phyloP scores from a whole-genome alignment of 208 protist species.

The Leishmania martiniquensis region DNA sequence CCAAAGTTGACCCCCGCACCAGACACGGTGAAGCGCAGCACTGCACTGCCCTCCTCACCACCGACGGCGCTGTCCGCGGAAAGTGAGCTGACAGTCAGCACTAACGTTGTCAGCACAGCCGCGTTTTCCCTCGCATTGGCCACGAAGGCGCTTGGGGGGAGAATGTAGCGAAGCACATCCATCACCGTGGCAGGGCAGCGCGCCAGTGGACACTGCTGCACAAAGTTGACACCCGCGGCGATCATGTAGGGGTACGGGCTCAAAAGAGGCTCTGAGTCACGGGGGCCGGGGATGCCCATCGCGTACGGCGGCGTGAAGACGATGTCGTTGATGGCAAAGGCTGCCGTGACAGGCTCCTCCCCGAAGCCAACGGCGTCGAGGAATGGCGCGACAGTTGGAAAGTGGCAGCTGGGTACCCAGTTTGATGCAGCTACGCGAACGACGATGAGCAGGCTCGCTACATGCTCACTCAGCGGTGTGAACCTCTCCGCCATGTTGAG shows the following conservation, averaged over 20 bases:
- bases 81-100: slow-evolving; percentile 45
- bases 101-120: slow-evolving; percentile 10
- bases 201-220: slow-evolving; percentile 49
- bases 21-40: slow-evolving; percentile 71
- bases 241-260: slow-evolving; percentile 57
- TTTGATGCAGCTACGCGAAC: slow-evolving; percentile 44
- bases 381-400: slow-evolving; percentile 52
- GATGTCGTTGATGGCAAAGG: slow-evolving; percentile 76
- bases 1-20: slow-evolving; percentile 51
- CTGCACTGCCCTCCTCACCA: slow-evolving; percentile 20
- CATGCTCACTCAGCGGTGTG: slow-evolving; percentile 60
- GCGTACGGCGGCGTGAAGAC: slow-evolving; percentile 62
- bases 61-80: slow-evolving; percentile 19
- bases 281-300: slow-evolving; percentile 41
- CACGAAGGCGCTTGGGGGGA: slow-evolving; percentile 43
- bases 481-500: slow-evolving; percentile 27
- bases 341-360: slow-evolving; percentile 37
- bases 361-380: slow-evolving; percentile 56
- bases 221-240: slow-evolving; percentile 77
- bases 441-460: slow-evolving; percentile 69
- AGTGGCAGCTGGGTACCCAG: slow-evolving; percentile 57
- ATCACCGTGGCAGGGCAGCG: slow-evolving; percentile 63
- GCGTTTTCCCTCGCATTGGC: slow-evolving; percentile 19
- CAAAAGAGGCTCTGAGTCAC: slow-evolving; percentile 37
- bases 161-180: slow-evolving; percentile 49